Evolutionary conservation across 345 rosid genomes (phyloP).

Genomic region (Odontarrhena argentea): DNA sequence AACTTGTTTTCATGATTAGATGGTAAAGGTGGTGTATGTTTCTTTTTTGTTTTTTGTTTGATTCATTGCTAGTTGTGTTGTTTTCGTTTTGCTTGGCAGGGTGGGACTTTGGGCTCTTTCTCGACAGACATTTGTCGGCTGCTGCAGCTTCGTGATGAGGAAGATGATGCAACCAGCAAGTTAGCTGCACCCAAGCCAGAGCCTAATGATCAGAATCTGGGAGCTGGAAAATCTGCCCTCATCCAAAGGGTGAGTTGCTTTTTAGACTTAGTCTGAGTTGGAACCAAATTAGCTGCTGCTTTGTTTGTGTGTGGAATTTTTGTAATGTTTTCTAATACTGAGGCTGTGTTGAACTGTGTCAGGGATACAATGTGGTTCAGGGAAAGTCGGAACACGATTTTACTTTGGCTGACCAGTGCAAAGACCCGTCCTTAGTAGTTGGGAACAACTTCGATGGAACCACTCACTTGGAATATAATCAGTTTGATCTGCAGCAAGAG

Average conservation of each 20-base stretch:
- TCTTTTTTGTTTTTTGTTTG: background rate
- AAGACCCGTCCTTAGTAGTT: conserved; percentile 50
- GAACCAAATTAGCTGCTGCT: background rate
- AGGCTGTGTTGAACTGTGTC: conserved; percentile 31
- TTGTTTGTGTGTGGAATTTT: background rate
- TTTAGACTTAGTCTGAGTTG: background rate
- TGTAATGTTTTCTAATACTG: background rate
- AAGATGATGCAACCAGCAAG: conserved; percentile 95
- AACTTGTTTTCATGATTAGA: background rate
- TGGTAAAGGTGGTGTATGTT: background rate
- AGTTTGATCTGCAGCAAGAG: conserved; percentile 69
- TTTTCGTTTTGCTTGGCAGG: conserved; percentile 46
- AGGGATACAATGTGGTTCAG: conserved; percentile 61
- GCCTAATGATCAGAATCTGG: conserved; percentile 75
- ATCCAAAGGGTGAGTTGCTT: conserved; percentile 60
- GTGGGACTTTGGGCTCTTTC: conserved; percentile 83
- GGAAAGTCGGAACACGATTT: conserved; percentile 63
- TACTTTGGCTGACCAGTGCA: conserved; percentile 57
- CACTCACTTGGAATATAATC: conserved; percentile 59
- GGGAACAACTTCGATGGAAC: conserved; percentile 52
- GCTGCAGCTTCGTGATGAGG: conserved; percentile 90
- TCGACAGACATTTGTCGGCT: conserved; percentile 86
- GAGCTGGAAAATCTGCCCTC: conserved; percentile 49
- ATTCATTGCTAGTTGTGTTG: conserved; percentile 18
- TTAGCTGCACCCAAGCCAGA: conserved; percentile 80